A percentile compares a stretch with the other conserved stretches of the same genome.
Conservation (phyloP, 2,329 filamentous ascomycete species). For the Hymenoscyphus repandus region DNA sequence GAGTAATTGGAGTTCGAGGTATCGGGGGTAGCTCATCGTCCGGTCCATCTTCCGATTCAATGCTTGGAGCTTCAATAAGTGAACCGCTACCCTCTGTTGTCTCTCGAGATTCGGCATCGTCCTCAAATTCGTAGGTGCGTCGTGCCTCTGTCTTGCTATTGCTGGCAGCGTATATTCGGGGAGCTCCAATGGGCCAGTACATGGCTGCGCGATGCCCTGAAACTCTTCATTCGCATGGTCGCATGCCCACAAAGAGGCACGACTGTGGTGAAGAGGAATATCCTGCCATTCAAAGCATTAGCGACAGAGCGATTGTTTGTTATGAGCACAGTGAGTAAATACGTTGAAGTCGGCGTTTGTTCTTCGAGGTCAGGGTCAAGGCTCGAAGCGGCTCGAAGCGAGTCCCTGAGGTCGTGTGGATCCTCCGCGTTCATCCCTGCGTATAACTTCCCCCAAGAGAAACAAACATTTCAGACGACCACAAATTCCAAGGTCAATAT, state of each 20-base stretch:
- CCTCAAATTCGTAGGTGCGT: conserved; percentile 50
- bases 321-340: not conserved
- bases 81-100: conserved; percentile 33
- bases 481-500: not conserved
- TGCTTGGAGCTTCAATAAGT: conserved; percentile 25
- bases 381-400: no score
- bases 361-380: no score
- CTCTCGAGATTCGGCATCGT: conserved; percentile 47
- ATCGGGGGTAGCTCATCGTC: conserved; percentile 20
- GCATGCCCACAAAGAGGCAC: conserved; percentile 28
- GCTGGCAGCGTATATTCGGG: conserved; percentile 75
- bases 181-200: conserved; percentile 89
- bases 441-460: no score
- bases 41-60: conserved; percentile 19
- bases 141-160: conserved; percentile 52
- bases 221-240: conserved; percentile 31
- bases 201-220: conserved; percentile 46
- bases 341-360: not conserved
- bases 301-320: not conserved
- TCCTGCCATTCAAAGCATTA: conserved; percentile 1
- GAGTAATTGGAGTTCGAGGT: conserved; percentile 51
- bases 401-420: no score
- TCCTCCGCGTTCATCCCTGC: no score
- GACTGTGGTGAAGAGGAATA: not conserved
- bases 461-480: not conserved